Evolutionary conservation across 2,329 filamentous ascomycete genomes (phyloP).

Genomic region (Xylariaceae sp.): DNA sequence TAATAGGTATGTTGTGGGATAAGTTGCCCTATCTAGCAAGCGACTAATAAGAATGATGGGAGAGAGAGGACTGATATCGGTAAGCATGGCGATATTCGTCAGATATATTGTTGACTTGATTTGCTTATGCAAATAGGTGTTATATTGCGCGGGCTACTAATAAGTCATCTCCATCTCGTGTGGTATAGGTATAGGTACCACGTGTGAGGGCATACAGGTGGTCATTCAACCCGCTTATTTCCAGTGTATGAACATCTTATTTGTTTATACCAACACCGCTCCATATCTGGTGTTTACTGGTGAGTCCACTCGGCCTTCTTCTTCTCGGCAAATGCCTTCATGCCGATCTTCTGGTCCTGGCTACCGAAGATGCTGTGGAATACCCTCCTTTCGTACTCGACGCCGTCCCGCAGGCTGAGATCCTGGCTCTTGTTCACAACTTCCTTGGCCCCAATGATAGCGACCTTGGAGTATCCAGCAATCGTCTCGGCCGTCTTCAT

Average conservation of each 20-base stretch:
- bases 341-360: constrained; percentile 93
- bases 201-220: neutral
- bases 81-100: too few species aligned
- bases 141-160: too few species aligned
- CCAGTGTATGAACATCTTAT: neutral
- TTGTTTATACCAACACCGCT: neutral
- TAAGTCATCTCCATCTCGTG: too few species aligned
- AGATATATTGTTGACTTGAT: too few species aligned
- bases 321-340: constrained; percentile 95
- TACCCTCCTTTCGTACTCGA: constrained; percentile 89
- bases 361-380: constrained; percentile 94
- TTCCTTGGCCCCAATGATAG: constrained; percentile 87
- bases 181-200: neutral
- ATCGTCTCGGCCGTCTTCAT: constrained; percentile 84
- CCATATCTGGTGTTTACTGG: constrained; percentile 47
- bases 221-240: neutral
- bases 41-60: too few species aligned
- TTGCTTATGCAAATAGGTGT: too few species aligned
- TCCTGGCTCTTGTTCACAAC: constrained; percentile 99
- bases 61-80: too few species aligned
- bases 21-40: too few species aligned
- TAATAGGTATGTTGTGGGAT: too few species aligned
- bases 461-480: constrained; percentile 79
- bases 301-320: constrained; percentile 87
- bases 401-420: constrained; percentile 76